Percentiles rank a stretch among this genome's conserved stretches.
These are phyloP conservation scores for Spongospora subterranea DNA, from an alignment of 208 protist species.

Conservation along the genomic window DNA sequence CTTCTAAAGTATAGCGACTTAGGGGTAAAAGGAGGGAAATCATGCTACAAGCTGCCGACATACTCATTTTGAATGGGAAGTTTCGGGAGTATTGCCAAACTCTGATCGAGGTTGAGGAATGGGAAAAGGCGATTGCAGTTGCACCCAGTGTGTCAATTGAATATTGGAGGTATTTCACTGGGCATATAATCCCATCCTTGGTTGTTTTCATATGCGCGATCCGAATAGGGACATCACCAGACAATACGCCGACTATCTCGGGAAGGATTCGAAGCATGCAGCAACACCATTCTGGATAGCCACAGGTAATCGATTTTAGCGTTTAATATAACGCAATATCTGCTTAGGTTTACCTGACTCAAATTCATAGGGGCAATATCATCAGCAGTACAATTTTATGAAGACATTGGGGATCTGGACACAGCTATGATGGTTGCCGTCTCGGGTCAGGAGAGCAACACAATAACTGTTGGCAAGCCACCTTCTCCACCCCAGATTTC, in stretches of 20 bases:
- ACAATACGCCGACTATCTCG: conserved; percentile 57
- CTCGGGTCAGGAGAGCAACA: background rate
- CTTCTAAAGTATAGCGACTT: background rate
- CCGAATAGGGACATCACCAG: background rate
- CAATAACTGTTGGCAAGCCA: background rate
- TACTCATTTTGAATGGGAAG: background rate
- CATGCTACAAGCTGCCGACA: conserved; percentile 12
- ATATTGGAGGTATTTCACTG: conserved; percentile 75
- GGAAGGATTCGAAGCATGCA: background rate
- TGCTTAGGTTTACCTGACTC: too few species aligned
- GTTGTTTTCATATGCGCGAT: background rate
- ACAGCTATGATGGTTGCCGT: conserved; percentile 52
- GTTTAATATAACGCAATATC: too few species aligned
- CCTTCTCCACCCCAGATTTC: conserved; percentile 42
- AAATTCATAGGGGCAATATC: too few species aligned
- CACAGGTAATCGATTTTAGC: background rate
- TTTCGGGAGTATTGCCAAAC: conserved; percentile 77
- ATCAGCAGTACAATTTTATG: conserved; percentile 58
- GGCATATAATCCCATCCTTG: background rate
- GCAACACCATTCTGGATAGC: conserved; percentile 64
- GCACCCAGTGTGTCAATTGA: conserved; percentile 83
- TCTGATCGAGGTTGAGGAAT: conserved; percentile 83
- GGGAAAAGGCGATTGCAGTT: conserved; percentile 84
- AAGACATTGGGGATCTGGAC: conserved; percentile 53
- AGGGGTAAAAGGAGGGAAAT: background rate